Evolutionary conservation across 2,329 filamentous ascomycete species (phyloP), one percentile per base, ranked within the genome.

Genomic region (Orbilia oligospora): DNA sequence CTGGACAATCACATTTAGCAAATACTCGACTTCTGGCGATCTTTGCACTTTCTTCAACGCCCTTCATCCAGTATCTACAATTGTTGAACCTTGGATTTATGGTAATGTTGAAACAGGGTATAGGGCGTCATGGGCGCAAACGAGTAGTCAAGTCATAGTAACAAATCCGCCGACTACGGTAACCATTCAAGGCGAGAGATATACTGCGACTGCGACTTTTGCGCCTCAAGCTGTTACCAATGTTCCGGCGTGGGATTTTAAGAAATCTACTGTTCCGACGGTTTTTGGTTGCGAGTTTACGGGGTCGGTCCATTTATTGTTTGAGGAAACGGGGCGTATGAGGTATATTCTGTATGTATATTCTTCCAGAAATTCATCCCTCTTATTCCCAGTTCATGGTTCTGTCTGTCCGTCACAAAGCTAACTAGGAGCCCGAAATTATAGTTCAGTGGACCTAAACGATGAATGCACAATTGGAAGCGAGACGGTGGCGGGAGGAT

Each of bases 261-360:
- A 24, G 16, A 30, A 61, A 2, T 8, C 36, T 9, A 27, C 24
- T 3, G 56, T 61, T 4, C 56, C 56, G 0, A 61, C 56, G 36
- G 10, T 61, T 22, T 61, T 24, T 20, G 56, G n/a, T 2, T 61
- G 56, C 36, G 56, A 61, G 36, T 61, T 61, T 12, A 44, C 33
- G 12, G 56, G 56, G 0, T 61, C 36, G 2, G 56, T 61, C 6
- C 56, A 61, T 8, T 10, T 61, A 2, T n/a, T 61, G 12, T 61
- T 61, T 44, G 56, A 61, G 14, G 33, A 41, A 24, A 61, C 56
- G 3, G 56, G 56, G 6, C 56, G 56, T 1, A 61, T 44, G 20
- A 61, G 56, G 18, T 61, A 61, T 44, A n/a, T 61, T n/a, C n/a
- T 16, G 56, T 61, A 61, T 24, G 56, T 44, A 61, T 38, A 58